Conservation (phyloP, 257 asterid genomes). For the Dorcoceras hygrometricum region DNA sequence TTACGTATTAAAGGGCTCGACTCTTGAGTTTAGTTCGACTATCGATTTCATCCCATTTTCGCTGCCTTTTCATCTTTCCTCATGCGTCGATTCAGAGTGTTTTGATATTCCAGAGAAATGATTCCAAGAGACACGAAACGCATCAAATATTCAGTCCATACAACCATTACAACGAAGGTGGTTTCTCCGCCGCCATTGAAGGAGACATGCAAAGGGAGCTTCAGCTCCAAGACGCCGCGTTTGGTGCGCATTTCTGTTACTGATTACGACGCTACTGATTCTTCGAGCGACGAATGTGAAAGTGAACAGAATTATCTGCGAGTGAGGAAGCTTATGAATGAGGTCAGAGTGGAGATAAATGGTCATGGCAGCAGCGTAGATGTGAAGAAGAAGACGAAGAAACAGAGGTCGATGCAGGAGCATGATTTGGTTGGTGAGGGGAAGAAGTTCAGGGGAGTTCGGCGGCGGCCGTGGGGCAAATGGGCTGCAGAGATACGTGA, state of each 20-base stretch:
- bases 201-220: background rate
- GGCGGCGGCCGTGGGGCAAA: constrained; percentile 84
- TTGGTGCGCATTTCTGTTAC: constrained; percentile 52
- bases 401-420: background rate
- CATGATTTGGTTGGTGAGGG: background rate
- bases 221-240: constrained; percentile 28
- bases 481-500: constrained; percentile 91
- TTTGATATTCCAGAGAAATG: constrained; percentile 12
- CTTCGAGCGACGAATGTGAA: constrained; percentile 47
- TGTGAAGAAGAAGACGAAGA: constrained; percentile 20
- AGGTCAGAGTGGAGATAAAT: constrained; percentile 38
- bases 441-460: constrained; percentile 67
- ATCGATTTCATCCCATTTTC: constrained; percentile 1
- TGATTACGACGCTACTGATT: constrained; percentile 77
- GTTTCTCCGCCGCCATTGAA: constrained; percentile 2
- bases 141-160: constrained; percentile 29
- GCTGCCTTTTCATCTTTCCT: background rate
- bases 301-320: constrained; percentile 15
- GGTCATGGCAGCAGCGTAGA: background rate
- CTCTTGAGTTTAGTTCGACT: no score
- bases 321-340: constrained; percentile 42
- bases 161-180: constrained; percentile 28
- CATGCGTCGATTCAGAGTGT: background rate
- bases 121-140: background rate
- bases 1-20: no score